Evolutionary conservation across 495 filamentous ascomycete genomes (phyloP).

Genomic region (Penicillium chermesinum): DNA sequence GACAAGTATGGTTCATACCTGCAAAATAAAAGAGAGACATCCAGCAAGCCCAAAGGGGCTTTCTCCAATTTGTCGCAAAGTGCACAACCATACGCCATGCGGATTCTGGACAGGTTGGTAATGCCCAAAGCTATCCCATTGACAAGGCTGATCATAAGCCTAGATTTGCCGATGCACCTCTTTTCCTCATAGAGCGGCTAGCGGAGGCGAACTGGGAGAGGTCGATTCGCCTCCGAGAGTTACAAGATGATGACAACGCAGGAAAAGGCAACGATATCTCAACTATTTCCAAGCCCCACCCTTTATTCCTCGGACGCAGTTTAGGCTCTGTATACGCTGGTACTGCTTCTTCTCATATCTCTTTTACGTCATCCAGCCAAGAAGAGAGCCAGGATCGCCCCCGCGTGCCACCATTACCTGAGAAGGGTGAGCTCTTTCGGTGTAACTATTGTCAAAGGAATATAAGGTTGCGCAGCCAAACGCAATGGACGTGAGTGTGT

Average conservation of each 20-base stretch:
- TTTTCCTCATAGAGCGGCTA: neutral
- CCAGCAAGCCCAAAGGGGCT: neutral
- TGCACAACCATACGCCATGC: neutral
- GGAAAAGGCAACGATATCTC: neutral
- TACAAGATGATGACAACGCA: neutral
- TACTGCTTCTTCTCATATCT: neutral
- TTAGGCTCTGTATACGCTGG: neutral
- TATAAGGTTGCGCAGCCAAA: neutral
- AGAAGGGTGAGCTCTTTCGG: neutral
- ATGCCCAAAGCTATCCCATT: neutral
- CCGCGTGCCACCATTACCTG: neutral
- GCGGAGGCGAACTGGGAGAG: neutral
- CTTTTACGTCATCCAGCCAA: neutral
- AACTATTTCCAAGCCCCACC: neutral
- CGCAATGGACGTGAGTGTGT: neutral
- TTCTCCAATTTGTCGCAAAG: neutral
- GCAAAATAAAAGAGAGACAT: neutral
- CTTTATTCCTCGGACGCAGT: neutral
- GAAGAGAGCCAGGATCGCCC: neutral
- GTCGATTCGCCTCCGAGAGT: neutral
- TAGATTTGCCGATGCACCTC: neutral
- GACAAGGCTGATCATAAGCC: neutral
- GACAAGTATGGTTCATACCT: neutral
- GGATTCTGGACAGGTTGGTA: neutral
- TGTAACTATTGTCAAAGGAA: neutral